These are phyloP conservation scores for Taxillus chinensis DNA, from an alignment of 164 flowering plant species.

Conservation along the genomic window DNA sequence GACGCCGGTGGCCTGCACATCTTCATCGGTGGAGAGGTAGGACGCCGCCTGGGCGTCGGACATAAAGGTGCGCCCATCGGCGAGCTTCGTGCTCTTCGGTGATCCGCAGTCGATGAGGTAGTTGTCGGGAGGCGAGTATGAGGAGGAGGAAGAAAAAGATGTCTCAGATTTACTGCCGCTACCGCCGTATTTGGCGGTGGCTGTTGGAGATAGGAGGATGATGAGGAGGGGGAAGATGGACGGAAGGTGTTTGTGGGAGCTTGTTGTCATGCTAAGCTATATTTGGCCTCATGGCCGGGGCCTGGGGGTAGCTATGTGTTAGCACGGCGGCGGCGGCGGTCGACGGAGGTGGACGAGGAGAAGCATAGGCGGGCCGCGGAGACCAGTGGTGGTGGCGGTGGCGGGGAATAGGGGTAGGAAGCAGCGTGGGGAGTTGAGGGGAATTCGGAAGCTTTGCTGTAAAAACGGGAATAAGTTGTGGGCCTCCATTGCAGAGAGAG, in stretches of 20 bases:
- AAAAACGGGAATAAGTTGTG: no score
- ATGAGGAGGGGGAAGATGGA: background rate
- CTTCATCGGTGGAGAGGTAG: conserved; percentile 41
- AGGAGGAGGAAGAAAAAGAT: conserved; percentile 2
- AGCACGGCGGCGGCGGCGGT: no score
- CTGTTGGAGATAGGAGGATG: background rate
- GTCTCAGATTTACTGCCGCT: conserved; percentile 19
- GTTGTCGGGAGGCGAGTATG: conserved; percentile 34
- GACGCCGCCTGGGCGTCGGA: conserved; percentile 52
- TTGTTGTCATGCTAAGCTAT: no score
- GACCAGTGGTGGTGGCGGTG: no score
- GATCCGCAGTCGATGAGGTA: conserved; percentile 66
- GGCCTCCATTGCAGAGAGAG: no score
- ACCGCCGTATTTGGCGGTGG: conserved; percentile 7
- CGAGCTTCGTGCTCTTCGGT: conserved; percentile 24
- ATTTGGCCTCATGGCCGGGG: background rate
- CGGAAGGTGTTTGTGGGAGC: background rate
- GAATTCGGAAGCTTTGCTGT: no score
- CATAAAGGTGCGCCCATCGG: conserved; percentile 57
- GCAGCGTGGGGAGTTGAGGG: no score
- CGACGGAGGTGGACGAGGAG: no score
- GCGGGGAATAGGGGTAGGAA: no score
- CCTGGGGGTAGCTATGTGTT: background rate
- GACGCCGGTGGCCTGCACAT: conserved; percentile 25
- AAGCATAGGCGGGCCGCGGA: no score